Base-by-base conservation (phyloP, 768 basidiomycete genomes). In the Roridomyces roridus region DNA sequence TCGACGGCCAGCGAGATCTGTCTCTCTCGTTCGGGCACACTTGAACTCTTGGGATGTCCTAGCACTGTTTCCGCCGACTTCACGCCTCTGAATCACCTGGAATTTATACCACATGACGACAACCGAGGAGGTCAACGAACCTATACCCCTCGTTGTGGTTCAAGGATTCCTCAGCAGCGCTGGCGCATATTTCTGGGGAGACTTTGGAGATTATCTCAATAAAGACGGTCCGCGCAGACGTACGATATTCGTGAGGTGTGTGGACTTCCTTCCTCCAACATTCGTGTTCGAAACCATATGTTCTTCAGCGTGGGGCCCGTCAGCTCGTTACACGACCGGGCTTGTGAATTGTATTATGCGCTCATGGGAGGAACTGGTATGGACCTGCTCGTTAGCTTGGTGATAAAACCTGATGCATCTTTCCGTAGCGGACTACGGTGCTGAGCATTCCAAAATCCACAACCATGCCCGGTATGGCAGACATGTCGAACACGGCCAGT, bases 261-360 rank as follows among this genome's bases (percentile, higher is more conserved):
- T 66, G 11, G 17, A 46, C 21, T 36, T 45, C 31, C 29, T 14
- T 24, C 20, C 24, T 23, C 57, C 28, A 6, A 14, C 29, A 31
- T 20, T 35, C 29, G 21, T 25, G 18, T 41, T 36, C 26, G 41
- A 10, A n/a, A 17, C 26, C 41, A 9, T 57, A 17, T 7, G 23
- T 23, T 55, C 23, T 37, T 6, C 42, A 83, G 81, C 44, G 75
- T 80, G 6, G 82, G 82, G 1, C 79, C 81, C 24, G 79, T 80
- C 31, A 81, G 81, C 65, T 82, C 80, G 1, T 57, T 84, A 42
- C 81, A 83, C 51, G 82, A 84, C 60, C 64, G 82, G 37, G 82
- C 81, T 14, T 83, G 82, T 63, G 81, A 83, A 59, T 65, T 81
- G 10, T 83, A 75, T 67, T 81, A 80, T 59, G 67, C 72, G 7